Base-by-base conservation (phyloP, 2,329 filamentous ascomycete species). In the Epichloe glyceriae region DNA sequence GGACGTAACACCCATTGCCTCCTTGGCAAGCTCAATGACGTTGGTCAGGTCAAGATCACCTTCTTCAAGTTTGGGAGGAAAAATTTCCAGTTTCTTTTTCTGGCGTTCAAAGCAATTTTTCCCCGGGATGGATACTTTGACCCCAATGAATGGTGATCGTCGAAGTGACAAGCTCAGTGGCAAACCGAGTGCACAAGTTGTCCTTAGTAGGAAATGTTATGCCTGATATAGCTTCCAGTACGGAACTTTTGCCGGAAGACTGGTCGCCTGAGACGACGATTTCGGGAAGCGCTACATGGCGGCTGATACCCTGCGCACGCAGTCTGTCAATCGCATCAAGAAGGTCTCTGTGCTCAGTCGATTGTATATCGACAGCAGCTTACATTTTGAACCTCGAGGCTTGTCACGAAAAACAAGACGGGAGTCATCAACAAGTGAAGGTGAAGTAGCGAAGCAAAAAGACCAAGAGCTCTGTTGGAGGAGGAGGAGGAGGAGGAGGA, bases 101-200 rank as follows among this genome's bases (percentile, higher is more conserved):
- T 68, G 62, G 2, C 54, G 37, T 0, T 53, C 53, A 2, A 56
- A 51, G 2, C 65, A 56, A 3, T 59, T 58, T 2, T 54, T 50
- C 15, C 66, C 65, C 0, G 70, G 22, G 35, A 60, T 60, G 20
- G 55, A 57, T 19, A 72, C 60, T 4, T 56, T 62, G 14, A 75
- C 65, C 2, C 59, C 60, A 0, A 61, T 52, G 0, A 62, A 47
- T 0, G 62, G n/a, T 3, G 62, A 64, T n/a, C 72, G 70, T 17
- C 79, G 72, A 5, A 84, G 68, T 15, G 80, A 69, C 19, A 84
- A 84, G 64, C 60, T 85, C 78, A 0, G 79, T 85, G 0, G 80
- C 74, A 54, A 84, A 83, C 0, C 77, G 70, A 0, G 81, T 83
- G 61, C 80, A 84, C 0, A 82, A 59, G 34, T 71, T 75, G 47